Percentiles rank a stretch among this genome's conserved stretches.
Conservation (phyloP, 257 asterid genomes). For the Fraxinus anomala region DNA sequence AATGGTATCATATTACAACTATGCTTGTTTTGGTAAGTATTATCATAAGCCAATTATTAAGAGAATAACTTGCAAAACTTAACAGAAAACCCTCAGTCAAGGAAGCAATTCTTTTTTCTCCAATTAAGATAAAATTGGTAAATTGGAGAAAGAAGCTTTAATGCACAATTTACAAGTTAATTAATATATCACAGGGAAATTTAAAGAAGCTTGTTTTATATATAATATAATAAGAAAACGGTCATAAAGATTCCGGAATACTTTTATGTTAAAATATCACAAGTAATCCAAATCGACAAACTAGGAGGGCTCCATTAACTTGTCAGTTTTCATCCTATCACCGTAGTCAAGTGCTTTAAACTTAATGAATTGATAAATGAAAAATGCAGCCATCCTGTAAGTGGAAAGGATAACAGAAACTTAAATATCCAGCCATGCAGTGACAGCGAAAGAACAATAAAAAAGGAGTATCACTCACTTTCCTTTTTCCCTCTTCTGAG, state of each 20-base stretch:
- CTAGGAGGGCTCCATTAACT: neutral
- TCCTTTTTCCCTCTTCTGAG: constrained; percentile 81
- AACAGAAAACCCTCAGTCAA: constrained; percentile 64
- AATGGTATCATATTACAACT: neutral
- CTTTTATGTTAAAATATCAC: neutral
- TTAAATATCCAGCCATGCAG: constrained; percentile 9
- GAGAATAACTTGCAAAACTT: neutral
- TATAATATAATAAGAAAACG: neutral
- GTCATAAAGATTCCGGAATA: too few species aligned
- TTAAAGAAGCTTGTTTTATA: neutral
- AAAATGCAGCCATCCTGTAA: neutral
- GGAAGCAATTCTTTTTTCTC: constrained; percentile 53
- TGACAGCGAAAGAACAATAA: neutral
- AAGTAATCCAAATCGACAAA: neutral
- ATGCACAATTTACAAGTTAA: neutral
- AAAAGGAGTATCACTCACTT: constrained; percentile 37
- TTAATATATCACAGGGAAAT: neutral
- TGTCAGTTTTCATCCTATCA: neutral
- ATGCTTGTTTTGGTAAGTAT: neutral
- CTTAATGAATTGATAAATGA: neutral
- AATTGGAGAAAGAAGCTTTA: neutral
- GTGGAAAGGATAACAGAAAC: neutral
- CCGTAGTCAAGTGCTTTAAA: neutral
- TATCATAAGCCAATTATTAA: neutral
- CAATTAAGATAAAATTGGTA: neutral